Evolutionary conservation across 2,329 filamentous ascomycete genomes (phyloP), one percentile per base, ranked within the genome.

Genomic region (Metarhizium anisopliae): DNA sequence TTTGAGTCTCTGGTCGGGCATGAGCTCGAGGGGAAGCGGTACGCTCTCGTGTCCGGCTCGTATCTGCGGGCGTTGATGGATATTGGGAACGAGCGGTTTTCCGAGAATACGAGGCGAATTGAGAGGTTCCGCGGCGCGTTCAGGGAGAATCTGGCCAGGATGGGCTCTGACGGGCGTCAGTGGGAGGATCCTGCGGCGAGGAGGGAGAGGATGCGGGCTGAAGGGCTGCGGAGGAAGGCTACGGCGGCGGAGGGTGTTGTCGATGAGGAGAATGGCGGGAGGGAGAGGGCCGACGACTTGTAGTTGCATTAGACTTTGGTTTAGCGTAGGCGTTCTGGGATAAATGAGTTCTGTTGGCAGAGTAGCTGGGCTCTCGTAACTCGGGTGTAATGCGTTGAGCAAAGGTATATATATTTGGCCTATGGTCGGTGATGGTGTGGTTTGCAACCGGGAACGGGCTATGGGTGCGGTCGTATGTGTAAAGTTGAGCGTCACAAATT

Each of bases 1-100:
- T 83, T 96, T 59, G 90, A 95, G 71, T 89, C 88, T 1, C 78
- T 96, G 30, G 79, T 97, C 36, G 93, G 90, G 1, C 68, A 79
- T 20, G 59, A 74, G 3, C 35, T 66, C 7, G 67, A 74, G 4
- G 74, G 79, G 14, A 58, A 60, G 4, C 65, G 70, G 13, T 66
- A 67, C 47, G 68, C 70, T 50, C 71, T 86, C 25, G 88, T 95
- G 1, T 75, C 83, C 2, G 78, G 85, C 38, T 74, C 74, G 8
- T 91, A 94, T 64, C 77, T 96, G 5, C 72, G 72, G 47, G 82
- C 80, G 56, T 74, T 96, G 14, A 71, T 92, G 13, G 69, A 73
- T 3, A 80, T 95, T 55, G 84, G 86, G 7, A 92, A 94, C 64
- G 82, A 90, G 67, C 77, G 88, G 52, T 93, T 94, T 64, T 71